Evolutionary conservation across 2,329 filamentous ascomycete species (phyloP).

Genomic region (Penicillium sp.): DNA sequence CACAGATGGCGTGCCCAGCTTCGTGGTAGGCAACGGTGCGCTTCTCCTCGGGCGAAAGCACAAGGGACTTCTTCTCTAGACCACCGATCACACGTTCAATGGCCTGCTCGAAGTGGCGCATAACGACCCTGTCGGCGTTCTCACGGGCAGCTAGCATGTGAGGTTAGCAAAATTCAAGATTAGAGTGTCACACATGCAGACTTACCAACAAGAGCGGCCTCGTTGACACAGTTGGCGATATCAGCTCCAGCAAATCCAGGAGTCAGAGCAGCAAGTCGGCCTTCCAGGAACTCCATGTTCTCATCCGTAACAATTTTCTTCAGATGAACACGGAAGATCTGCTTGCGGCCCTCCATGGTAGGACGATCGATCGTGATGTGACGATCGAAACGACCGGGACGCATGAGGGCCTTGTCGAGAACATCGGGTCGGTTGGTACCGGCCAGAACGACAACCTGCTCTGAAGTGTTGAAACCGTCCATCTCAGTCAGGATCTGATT

Average conservation of each 20-base stretch:
- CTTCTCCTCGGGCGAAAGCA: conserved; percentile 92
- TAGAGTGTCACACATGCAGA: conserved; percentile 8
- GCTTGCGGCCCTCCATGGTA: conserved; percentile 93
- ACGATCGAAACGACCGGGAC: conserved; percentile 93
- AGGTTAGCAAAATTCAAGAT: conserved; percentile 42
- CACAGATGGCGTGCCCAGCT: conserved; percentile 96
- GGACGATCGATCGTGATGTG: conserved; percentile 94
- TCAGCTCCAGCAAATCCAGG: conserved; percentile 97
- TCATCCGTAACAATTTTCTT: conserved; percentile 93
- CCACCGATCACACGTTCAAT: conserved; percentile 97
- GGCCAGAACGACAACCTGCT: conserved; percentile 94
- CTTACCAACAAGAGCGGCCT: conserved; percentile 92
- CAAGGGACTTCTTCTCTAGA: conserved; percentile 94
- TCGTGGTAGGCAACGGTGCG: conserved; percentile 96
- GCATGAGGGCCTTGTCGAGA: conserved; percentile 92
- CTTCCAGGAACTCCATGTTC: conserved; percentile 82
- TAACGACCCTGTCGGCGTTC: conserved; percentile 76
- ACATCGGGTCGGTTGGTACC: conserved; percentile 96
- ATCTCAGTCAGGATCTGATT: conserved; percentile 99
- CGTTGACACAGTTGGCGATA: conserved; percentile 98
- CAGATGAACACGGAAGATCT: conserved; percentile 94
- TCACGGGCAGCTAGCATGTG: conserved; percentile 70
- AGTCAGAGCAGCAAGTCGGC: conserved; percentile 86
- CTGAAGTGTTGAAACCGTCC: conserved; percentile 97
- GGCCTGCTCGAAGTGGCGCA: conserved; percentile 93